phyloP scores from a whole-genome alignment of 2,329 filamentous ascomycete species.

The Penicillium sp. region DNA sequence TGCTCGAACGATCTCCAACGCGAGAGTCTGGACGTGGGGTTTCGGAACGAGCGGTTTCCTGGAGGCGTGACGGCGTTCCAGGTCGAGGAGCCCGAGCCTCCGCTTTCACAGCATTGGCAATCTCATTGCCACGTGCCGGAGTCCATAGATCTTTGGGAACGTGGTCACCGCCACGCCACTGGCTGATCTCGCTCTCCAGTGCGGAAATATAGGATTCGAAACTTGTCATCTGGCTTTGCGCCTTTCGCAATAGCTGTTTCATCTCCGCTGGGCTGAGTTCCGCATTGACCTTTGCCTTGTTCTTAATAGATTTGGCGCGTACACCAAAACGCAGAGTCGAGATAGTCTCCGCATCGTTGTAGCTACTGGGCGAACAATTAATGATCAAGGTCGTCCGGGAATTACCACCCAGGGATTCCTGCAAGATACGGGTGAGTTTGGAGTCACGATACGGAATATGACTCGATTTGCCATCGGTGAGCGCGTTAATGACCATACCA shows the following conservation, averaged over 20 bases:
- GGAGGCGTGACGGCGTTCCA: constrained; percentile 41
- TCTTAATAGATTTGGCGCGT: constrained; percentile 97
- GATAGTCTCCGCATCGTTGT: constrained; percentile 93
- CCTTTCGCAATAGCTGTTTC: constrained; percentile 88
- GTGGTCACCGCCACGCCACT: constrained; percentile 83
- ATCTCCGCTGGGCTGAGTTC: constrained; percentile 94
- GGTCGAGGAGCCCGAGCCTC: constrained; percentile 48
- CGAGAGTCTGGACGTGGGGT: constrained; percentile 63
- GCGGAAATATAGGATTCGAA: constrained; percentile 84
- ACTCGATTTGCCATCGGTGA: constrained; percentile 95
- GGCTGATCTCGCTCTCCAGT: constrained; percentile 78
- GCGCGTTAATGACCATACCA: constrained; percentile 97
- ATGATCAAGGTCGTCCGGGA: constrained; percentile 97
- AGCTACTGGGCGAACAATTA: constrained; percentile 98
- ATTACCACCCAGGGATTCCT: constrained; percentile 97
- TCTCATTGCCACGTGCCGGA: constrained; percentile 58
- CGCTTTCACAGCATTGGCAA: constrained; percentile 48
- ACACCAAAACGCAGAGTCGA: constrained; percentile 93
- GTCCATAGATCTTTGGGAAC: constrained; percentile 92
- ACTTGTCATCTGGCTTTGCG: constrained; percentile 80
- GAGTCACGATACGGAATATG: constrained; percentile 97
- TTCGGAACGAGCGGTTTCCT: constrained; percentile 53
- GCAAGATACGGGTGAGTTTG: constrained; percentile 92
- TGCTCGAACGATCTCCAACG: constrained; percentile 77
- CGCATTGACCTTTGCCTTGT: constrained; percentile 99